Conservation (phyloP, 352 stramenopile genomes). For the Globisporangium yorkense region DNA sequence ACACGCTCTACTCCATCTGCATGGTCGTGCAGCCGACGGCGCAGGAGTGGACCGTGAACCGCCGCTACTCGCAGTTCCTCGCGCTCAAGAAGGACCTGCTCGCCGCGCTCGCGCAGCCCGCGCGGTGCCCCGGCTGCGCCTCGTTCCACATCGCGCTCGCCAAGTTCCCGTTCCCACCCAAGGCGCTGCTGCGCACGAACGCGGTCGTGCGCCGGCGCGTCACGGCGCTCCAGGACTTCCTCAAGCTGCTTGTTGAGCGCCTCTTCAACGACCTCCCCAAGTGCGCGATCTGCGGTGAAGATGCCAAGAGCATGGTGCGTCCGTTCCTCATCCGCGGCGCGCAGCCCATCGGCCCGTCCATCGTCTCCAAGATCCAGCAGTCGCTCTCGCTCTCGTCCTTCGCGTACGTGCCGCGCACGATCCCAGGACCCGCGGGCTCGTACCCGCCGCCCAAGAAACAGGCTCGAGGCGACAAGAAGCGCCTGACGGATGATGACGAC, state of each 20-base stretch:
- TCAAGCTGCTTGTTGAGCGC: conserved; percentile 62
- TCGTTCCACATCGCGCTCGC: conserved; percentile 55
- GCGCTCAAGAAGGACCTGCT: conserved; percentile 69
- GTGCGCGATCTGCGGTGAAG: conserved; percentile 61
- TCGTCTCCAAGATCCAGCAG: conserved; percentile 64
- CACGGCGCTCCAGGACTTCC: conserved; percentile 59
- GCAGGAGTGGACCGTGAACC: conserved; percentile 83
- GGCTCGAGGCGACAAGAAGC: background rate
- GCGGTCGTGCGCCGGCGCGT: conserved; percentile 63
- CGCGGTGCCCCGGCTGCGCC: conserved; percentile 52
- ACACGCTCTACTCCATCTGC: conserved; percentile 84
- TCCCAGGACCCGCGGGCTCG: conserved; percentile 9
- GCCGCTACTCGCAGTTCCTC: conserved; percentile 84
- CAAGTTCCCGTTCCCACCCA: conserved; percentile 62
- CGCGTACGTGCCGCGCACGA: conserved; percentile 38
- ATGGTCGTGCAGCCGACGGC: conserved; percentile 71
- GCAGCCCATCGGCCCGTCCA: conserved; percentile 67
- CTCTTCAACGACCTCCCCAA: conserved; percentile 75
- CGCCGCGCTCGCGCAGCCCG: conserved; percentile 28
- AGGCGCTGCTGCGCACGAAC: conserved; percentile 67
- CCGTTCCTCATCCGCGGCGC: conserved; percentile 75
- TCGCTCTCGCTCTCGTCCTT: conserved; percentile 67
- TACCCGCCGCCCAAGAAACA: background rate
- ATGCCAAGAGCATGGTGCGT: conserved; percentile 62
- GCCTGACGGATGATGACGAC: background rate